These are phyloP conservation scores for Mentha longifolia DNA, from an alignment of 257 asterid species.

Conservation along the genomic window DNA sequence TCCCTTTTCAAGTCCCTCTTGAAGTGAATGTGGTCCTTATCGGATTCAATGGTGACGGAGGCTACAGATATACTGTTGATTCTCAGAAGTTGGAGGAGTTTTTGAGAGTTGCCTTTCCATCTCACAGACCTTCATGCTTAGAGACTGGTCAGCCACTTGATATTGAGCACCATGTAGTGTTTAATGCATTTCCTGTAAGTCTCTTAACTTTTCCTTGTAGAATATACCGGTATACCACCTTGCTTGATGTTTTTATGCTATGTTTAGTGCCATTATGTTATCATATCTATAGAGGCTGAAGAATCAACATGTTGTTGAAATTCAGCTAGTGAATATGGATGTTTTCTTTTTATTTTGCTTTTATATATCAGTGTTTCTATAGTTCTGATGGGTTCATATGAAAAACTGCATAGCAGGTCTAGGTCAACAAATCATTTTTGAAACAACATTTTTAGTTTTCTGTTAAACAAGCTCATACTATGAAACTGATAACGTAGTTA, in stretches of 20 bases:
- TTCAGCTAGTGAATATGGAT: conserved; percentile 23
- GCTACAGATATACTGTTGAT: conserved; percentile 78
- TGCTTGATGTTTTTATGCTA: conserved; percentile 21
- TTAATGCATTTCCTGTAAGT: conserved; percentile 84
- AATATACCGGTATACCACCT: neutral
- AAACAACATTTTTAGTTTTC: neutral
- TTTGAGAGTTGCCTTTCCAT: conserved; percentile 79
- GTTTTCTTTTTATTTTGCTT: neutral
- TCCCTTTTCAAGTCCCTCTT: conserved; percentile 98
- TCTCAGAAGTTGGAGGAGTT: conserved; percentile 88
- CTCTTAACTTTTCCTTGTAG: conserved; percentile 26
- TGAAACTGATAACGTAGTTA: conserved; percentile 1
- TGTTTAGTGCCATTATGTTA: conserved; percentile 19
- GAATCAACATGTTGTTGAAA: neutral
- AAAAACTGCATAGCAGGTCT: neutral
- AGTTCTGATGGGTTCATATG: neutral
- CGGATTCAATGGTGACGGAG: conserved; percentile 94
- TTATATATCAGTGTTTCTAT: neutral
- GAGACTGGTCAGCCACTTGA: conserved; percentile 98
- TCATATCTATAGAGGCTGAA: conserved; percentile 3
- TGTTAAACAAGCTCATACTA: conserved; percentile 17
- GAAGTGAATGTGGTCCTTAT: conserved; percentile 93
- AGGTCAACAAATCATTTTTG: neutral
- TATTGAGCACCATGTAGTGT: conserved; percentile 93
- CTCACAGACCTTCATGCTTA: conserved; percentile 92